phyloP scores from a whole-genome alignment of 179 eudicot species.

The Silene coronaria region DNA sequence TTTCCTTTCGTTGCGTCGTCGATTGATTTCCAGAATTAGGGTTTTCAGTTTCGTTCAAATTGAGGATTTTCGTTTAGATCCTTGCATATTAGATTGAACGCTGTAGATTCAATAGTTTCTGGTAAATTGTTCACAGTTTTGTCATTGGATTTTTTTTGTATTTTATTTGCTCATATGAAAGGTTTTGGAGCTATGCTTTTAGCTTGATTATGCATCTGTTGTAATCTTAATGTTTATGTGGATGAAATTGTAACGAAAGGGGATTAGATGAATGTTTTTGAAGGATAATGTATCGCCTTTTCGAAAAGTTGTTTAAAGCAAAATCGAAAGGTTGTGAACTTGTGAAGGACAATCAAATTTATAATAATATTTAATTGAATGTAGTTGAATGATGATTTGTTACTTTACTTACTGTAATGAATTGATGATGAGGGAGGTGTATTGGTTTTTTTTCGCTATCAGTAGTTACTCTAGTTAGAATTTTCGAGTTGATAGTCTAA shows the following conservation, averaged over 20 bases:
- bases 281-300: background rate
- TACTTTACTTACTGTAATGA: background rate
- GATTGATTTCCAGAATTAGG: constrained; percentile 6
- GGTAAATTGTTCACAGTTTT: background rate
- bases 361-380: background rate
- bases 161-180: background rate
- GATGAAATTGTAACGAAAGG: background rate
- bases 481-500: background rate
- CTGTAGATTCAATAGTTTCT: background rate
- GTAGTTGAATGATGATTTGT: background rate
- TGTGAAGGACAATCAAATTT: background rate
- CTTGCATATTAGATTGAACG: background rate
- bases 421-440: no score
- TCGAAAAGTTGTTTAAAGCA: background rate
- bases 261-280: background rate
- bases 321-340: background rate
- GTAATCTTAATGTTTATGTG: background rate
- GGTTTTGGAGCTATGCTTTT: background rate
- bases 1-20: background rate
- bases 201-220: background rate
- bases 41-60: constrained; percentile 1
- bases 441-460: background rate
- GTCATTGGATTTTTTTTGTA: background rate
- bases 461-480: no score
- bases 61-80: background rate